phyloP scores from a whole-genome alignment of 2,329 filamentous ascomycete genomes.

The Sclerotinia borealis region DNA sequence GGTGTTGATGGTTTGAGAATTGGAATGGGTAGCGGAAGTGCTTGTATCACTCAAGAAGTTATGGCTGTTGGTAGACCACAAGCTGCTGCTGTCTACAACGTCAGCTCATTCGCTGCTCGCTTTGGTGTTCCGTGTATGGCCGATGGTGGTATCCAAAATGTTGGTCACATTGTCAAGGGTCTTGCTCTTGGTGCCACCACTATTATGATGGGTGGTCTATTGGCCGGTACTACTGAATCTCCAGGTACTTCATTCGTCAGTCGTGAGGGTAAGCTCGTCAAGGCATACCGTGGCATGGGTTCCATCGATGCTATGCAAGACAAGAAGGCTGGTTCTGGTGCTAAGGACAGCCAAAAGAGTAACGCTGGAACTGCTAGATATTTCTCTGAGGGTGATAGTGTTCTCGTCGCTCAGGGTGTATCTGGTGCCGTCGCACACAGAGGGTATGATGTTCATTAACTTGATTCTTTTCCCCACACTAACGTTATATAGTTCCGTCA shows the following conservation, averaged over 20 bases:
- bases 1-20: conserved; percentile 96
- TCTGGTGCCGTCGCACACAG: conserved; percentile 78
- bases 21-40: conserved; percentile 96
- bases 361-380: conserved; percentile 97
- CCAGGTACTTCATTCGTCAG: conserved; percentile 96
- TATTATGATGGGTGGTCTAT: conserved; percentile 98
- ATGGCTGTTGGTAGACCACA: conserved; percentile 98
- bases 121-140: conserved; percentile 98
- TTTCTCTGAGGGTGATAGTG: conserved; percentile 93
- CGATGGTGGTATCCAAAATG: conserved; percentile 95
- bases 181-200: conserved; percentile 89
- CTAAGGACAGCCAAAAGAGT: conserved; percentile 67
- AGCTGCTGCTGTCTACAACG: conserved; percentile 85
- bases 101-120: conserved; percentile 79
- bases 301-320: conserved; percentile 99
- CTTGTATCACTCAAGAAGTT: conserved; percentile 98
- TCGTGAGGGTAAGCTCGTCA: conserved; percentile 94
- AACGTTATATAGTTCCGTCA: conserved; percentile 54
- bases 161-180: conserved; percentile 98
- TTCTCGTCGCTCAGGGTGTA: conserved; percentile 95
- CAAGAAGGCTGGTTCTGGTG: conserved; percentile 85
- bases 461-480: neutral
- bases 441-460: conserved; percentile 39
- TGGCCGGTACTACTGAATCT: conserved; percentile 95
- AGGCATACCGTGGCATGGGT: conserved; percentile 98